Evolutionary conservation across 495 filamentous ascomycete species (phyloP).

Genomic region (Xylaria intraflava): DNA sequence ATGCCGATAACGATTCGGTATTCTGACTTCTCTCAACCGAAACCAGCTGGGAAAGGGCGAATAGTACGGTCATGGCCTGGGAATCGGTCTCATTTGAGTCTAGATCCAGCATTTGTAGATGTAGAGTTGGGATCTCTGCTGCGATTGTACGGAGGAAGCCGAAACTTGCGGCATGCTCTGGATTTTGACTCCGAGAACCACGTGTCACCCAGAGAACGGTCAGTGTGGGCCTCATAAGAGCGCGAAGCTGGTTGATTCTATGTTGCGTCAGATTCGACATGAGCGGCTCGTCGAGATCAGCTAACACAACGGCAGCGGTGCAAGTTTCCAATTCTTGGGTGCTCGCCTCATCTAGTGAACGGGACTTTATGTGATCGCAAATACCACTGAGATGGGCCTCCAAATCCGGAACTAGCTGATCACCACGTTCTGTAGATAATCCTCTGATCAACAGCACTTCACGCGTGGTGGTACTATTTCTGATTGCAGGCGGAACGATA

Average conservation of each 20-base stretch:
- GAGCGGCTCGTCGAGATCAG: conserved; percentile 32
- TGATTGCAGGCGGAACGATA: neutral
- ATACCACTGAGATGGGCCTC: conserved; percentile 8
- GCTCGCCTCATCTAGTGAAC: conserved; percentile 19
- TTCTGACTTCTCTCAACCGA: neutral
- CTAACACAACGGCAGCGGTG: conserved; percentile 31
- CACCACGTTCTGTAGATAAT: neutral
- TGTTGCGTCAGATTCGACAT: conserved; percentile 30
- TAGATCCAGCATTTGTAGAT: conserved; percentile 37
- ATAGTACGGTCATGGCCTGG: conserved; percentile 14
- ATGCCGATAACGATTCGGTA: conserved; percentile 16
- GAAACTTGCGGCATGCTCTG: conserved; percentile 34
- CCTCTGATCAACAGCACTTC: conserved; percentile 33
- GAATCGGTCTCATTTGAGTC: conserved; percentile 15
- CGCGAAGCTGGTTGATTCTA: conserved; percentile 24
- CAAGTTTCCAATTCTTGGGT: conserved; percentile 3
- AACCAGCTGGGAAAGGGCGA: conserved; percentile 26
- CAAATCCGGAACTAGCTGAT: conserved; percentile 16
- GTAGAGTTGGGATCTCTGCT: conserved; percentile 34
- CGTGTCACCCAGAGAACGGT: conserved; percentile 34
- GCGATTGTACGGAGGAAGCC: conserved; percentile 38
- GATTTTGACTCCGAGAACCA: conserved; percentile 20
- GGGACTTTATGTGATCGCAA: conserved; percentile 16
- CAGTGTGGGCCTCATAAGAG: conserved; percentile 32
- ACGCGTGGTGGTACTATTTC: conserved; percentile 8